Evolutionary conservation across 441 rosid genomes (phyloP).

Genomic region (Populus hybrid): DNA sequence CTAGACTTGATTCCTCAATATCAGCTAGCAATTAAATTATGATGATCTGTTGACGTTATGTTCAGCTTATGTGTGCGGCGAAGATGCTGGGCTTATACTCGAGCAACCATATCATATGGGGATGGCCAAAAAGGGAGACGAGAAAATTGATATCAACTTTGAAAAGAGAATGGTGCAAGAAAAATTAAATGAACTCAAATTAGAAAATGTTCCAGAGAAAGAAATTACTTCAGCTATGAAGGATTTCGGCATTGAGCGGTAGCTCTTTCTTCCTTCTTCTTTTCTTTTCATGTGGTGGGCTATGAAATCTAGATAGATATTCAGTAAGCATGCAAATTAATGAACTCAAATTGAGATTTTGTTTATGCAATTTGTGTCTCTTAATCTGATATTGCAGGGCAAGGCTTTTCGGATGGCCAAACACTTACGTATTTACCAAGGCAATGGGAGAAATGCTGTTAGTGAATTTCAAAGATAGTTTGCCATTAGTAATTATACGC

Average conservation of each 20-base stretch:
- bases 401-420: constrained; percentile 51
- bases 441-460: constrained; percentile 57
- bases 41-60: neutral
- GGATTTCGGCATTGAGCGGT: constrained; percentile 68
- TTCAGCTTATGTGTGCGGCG: constrained; percentile 21
- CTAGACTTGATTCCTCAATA: too few species aligned
- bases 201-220: constrained; percentile 7
- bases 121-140: constrained; percentile 16
- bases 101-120: constrained; percentile 32
- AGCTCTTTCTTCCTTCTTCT: neutral
- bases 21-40: too few species aligned
- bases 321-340: neutral
- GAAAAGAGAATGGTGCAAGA: constrained; percentile 24
- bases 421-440: constrained; percentile 54
- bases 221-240: constrained; percentile 44
- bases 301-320: neutral
- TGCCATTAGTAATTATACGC: constrained; percentile 34
- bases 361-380: neutral
- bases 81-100: constrained; percentile 22
- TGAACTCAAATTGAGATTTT: neutral
- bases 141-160: constrained; percentile 24
- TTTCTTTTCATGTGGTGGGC: too few species aligned
- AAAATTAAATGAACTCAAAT: constrained; percentile 26
- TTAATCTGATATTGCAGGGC: constrained; percentile 31
- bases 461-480: constrained; percentile 12